phyloP scores from a whole-genome alignment of 371 early-diverging fungal species.

The Mortierella sp. region DNA sequence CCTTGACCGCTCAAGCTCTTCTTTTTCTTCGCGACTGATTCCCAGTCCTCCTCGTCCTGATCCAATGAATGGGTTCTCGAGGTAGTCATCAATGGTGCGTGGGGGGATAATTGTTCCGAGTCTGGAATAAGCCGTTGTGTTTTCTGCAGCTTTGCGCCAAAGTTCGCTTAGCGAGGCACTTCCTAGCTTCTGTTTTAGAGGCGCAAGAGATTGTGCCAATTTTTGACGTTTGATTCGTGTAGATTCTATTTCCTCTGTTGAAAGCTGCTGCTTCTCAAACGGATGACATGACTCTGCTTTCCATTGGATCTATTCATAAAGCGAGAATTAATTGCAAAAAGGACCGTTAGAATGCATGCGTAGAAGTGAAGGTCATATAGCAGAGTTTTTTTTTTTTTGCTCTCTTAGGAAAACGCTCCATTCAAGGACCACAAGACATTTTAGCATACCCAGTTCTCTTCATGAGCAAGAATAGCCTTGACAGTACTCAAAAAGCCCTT shows the following conservation, averaged over 20 bases:
- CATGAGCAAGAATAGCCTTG: constrained; percentile 20
- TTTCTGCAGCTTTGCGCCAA: constrained; percentile 23
- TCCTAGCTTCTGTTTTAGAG: constrained; percentile 36
- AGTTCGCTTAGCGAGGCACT: constrained; percentile 20
- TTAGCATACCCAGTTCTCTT: constrained; percentile 44
- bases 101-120: constrained; percentile 22
- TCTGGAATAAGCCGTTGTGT: constrained; percentile 4
- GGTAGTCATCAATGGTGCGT: constrained; percentile 9
- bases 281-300: constrained; percentile 35
- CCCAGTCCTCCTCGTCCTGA: not conserved
- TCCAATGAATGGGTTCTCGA: constrained; percentile 2
- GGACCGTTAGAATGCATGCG: not conserved
- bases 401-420: no score
- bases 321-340: no score
- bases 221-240: constrained; percentile 22
- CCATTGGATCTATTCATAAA: constrained; percentile 45
- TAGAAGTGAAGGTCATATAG: not conserved
- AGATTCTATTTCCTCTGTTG: constrained; percentile 16
- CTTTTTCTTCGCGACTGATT: constrained; percentile 2
- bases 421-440: no score
- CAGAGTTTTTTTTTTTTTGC: no score
- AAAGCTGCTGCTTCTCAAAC: constrained; percentile 31
- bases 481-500: constrained; percentile 21
- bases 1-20: constrained; percentile 28
- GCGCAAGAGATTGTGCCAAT: constrained; percentile 15